A percentile compares a stretch with the other conserved stretches of the same genome.
Evolutionary conservation across 1,284 basidiomycete species (phyloP).

Genomic region (Trichosporon sp.): DNA sequence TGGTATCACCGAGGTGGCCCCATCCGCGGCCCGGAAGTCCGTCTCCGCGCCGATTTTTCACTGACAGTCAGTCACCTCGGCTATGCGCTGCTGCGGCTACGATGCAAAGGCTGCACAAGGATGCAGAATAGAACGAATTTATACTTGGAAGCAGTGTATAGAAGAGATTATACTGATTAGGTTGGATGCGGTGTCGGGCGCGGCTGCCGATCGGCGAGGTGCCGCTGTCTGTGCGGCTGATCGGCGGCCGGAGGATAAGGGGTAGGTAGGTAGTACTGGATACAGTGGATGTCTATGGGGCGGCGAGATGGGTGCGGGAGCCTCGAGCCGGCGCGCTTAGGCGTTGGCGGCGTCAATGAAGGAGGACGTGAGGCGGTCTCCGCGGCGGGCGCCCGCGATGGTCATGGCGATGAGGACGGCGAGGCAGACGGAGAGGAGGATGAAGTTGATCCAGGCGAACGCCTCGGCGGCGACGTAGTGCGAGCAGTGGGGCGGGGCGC

Average conservation of each 20-base stretch:
- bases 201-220: too few relatives aligned
- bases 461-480: slow-evolving; percentile 46
- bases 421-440: slow-evolving; percentile 42
- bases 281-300: neutral
- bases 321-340: neutral
- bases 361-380: slow-evolving; percentile 33
- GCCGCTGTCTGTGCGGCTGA: too few relatives aligned
- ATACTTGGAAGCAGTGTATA: neutral
- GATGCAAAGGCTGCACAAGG: neutral
- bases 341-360: slow-evolving; percentile 4
- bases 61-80: neutral
- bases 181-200: neutral
- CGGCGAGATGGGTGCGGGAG: too few relatives aligned
- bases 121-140: neutral
- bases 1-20: neutral
- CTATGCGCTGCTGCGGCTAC: too few relatives aligned
- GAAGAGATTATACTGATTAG: neutral
- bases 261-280: neutral
- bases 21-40: neutral
- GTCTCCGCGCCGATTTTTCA: neutral
- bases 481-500: slow-evolving; percentile 24
- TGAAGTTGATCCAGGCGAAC: slow-evolving; percentile 50
- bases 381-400: slow-evolving; percentile 32
- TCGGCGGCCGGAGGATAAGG: neutral
- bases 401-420: slow-evolving; percentile 34